phyloP scores from a whole-genome alignment of 2,329 filamentous ascomycete genomes.

The Xylariaceae sp. region DNA sequence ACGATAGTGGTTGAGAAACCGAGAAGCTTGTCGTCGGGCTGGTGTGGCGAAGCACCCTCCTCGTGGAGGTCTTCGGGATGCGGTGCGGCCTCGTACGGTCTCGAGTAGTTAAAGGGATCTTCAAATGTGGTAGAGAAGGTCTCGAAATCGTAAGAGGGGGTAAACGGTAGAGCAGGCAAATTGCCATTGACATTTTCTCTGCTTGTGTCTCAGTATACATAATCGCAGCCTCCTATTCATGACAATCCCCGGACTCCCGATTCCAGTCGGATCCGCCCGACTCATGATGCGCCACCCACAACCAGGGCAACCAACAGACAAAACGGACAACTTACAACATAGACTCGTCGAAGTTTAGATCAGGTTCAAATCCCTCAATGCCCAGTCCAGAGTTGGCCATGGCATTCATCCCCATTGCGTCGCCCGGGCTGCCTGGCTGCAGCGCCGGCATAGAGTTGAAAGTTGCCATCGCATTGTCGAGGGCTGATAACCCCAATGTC shows the following conservation, averaged over 20 bases:
- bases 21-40: conserved; percentile 71
- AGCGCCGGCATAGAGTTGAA: conserved; percentile 60
- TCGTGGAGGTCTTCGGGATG: conserved; percentile 46
- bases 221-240: conserved; percentile 13
- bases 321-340: conserved; percentile 51
- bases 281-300: conserved; percentile 6
- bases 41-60: conserved; percentile 55
- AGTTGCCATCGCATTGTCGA: conserved; percentile 58
- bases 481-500: conserved; percentile 25
- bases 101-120: conserved; percentile 64
- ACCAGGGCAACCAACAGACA: too few species aligned
- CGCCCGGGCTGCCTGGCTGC: conserved; percentile 47
- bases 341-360: conserved; percentile 58
- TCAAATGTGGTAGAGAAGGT: conserved; percentile 65
- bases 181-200: conserved; percentile 48
- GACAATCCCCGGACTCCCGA: not conserved
- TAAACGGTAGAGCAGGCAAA: conserved; percentile 54
- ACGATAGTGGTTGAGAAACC: conserved; percentile 69
- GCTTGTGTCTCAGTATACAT: conserved; percentile 25
- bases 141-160: conserved; percentile 63
- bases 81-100: conserved; percentile 49
- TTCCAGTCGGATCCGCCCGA: not conserved
- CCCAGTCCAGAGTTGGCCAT: conserved; percentile 43
- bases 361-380: conserved; percentile 56
- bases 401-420: conserved; percentile 50